A percentile compares a stretch with the other conserved stretches of the same genome.
Conservation (phyloP, 805 yeast species). For the Torulaspora maleeae region DNA sequence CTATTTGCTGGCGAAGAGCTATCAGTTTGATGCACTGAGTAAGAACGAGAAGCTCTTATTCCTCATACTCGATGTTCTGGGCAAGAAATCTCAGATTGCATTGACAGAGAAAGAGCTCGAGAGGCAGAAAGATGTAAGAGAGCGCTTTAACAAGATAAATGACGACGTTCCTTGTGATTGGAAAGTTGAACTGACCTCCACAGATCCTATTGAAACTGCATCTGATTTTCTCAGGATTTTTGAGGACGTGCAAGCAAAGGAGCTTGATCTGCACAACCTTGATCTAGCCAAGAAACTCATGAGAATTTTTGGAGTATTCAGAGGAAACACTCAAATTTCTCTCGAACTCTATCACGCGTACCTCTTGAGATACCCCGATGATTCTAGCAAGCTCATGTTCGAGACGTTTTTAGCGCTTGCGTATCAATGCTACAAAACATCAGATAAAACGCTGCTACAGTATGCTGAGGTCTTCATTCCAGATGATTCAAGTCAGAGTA, state of each 20-base stretch:
- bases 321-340: constrained; percentile 26
- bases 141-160: constrained; percentile 5
- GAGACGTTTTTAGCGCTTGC: constrained; percentile 41
- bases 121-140: constrained; percentile 3
- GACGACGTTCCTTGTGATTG: constrained; percentile 1
- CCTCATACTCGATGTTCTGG: constrained; percentile 16
- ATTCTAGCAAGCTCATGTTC: constrained; percentile 41
- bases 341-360: constrained; percentile 40
- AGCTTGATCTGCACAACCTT: constrained; percentile 33
- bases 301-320: constrained; percentile 21
- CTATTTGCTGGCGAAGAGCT: constrained; percentile 12
- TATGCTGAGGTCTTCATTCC: constrained; percentile 40
- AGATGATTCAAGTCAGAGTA: constrained; percentile 20
- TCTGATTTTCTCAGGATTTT: constrained; percentile 14
- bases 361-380: constrained; percentile 38
- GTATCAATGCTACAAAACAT: constrained; percentile 38
- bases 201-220: constrained; percentile 1
- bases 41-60: constrained; percentile 11
- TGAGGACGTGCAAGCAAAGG: constrained; percentile 34
- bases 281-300: constrained; percentile 17
- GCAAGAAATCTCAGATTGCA: constrained; percentile 11
- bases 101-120: constrained; percentile 19
- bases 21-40: constrained; percentile 10
- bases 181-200: not conserved
- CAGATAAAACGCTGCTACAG: constrained; percentile 31